These are phyloP conservation scores for Trametes elegans DNA, from an alignment of 768 basidiomycete genomes.

Conservation along the genomic window DNA sequence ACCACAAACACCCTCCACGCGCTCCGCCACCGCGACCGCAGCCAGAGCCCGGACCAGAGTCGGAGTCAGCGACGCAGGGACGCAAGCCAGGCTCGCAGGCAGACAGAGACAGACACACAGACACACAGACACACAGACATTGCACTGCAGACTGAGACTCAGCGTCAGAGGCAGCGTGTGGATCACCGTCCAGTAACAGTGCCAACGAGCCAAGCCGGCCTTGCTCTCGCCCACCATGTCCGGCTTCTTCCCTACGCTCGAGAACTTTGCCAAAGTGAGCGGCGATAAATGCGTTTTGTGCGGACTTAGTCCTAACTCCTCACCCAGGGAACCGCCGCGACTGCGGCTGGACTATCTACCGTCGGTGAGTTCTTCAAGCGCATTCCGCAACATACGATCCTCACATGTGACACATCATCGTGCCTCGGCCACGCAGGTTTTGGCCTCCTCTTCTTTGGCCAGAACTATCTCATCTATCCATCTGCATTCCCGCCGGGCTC, in stretches of 20 bases:
- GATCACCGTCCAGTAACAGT: too few relatives aligned
- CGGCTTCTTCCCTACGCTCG: conserved; percentile 40
- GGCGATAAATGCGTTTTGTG: neutral
- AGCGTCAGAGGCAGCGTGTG: too few relatives aligned
- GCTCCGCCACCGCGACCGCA: neutral
- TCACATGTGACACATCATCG: neutral
- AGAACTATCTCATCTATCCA: conserved; percentile 89
- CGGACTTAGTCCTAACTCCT: neutral
- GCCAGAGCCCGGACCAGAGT: too few relatives aligned
- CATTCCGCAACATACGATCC: neutral
- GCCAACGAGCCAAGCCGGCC: too few relatives aligned
- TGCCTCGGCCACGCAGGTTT: conserved; percentile 7
- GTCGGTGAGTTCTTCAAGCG: conserved; percentile 30
- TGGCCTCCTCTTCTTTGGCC: conserved; percentile 52
- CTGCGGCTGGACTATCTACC: conserved; percentile 37
- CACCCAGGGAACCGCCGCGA: conserved; percentile 35
- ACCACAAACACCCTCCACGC: neutral
- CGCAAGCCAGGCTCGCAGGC: too few relatives aligned
- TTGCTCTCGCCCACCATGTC: conserved; percentile 30
- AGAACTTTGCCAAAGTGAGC: conserved; percentile 44
- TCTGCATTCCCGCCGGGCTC: conserved; percentile 81
- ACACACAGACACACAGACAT: too few relatives aligned
- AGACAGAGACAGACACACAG: too few relatives aligned
- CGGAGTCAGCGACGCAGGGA: too few relatives aligned
- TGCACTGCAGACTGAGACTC: too few relatives aligned